Evolutionary conservation across 768 basidiomycete genomes (phyloP).

Genomic region (Baorangia bicolor): DNA sequence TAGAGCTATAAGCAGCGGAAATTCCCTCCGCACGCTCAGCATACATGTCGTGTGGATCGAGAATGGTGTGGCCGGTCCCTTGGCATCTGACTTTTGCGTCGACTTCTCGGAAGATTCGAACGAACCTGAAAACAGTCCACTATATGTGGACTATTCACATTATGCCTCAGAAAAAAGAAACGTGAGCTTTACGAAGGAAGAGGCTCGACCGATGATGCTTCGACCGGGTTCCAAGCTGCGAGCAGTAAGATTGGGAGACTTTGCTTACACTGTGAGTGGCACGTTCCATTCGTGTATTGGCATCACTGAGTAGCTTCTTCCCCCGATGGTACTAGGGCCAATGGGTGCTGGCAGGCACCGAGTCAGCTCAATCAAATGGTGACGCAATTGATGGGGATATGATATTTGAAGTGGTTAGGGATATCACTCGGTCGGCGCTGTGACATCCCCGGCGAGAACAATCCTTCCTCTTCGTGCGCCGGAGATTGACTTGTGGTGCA

Average conservation of each 20-base stretch:
- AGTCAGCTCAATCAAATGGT: background rate
- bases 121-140: background rate
- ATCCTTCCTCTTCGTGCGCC: background rate
- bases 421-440: slow-evolving; percentile 5
- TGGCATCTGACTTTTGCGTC: slow-evolving; percentile 5
- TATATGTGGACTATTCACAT: background rate
- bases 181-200: slow-evolving; percentile 37
- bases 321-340: slow-evolving; percentile 17
- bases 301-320: background rate
- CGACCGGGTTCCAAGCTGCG: slow-evolving; percentile 46
- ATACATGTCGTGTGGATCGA: slow-evolving; percentile 54
- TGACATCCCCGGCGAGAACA: background rate
- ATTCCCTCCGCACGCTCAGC: slow-evolving; percentile 47
- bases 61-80: slow-evolving; percentile 4
- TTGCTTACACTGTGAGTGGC: slow-evolving; percentile 44
- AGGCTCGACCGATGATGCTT: slow-evolving; percentile 55
- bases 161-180: slow-evolving; percentile 7
- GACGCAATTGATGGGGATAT: slow-evolving; percentile 3
- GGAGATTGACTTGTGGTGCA: background rate
- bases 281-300: background rate
- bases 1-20: slow-evolving; percentile 46
- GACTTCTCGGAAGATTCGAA: slow-evolving; percentile 1
- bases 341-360: slow-evolving; percentile 15
- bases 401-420: slow-evolving; percentile 26
- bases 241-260: slow-evolving; percentile 46